Evolutionary conservation across 1,284 basidiomycete genomes (phyloP).

Genomic region (Leccinum fuscescens): DNA sequence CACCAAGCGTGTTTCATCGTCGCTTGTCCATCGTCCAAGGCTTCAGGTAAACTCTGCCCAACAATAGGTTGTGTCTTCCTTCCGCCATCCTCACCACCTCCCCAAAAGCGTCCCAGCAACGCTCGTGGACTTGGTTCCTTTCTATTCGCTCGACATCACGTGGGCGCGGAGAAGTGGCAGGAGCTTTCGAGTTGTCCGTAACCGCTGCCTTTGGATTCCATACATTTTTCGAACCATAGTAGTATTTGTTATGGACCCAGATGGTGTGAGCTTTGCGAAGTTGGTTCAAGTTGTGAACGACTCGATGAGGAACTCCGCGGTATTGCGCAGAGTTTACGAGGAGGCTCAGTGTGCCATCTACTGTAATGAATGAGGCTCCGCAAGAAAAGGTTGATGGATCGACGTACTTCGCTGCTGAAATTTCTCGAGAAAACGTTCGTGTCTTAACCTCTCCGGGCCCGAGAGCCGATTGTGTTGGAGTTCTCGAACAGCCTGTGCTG

Average conservation of each 20-base stretch:
- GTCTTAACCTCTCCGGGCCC: constrained; percentile 29
- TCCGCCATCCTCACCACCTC: constrained; percentile 35
- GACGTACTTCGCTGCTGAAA: constrained; percentile 52
- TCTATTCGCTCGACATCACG: constrained; percentile 17
- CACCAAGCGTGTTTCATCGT: not conserved
- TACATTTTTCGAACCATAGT: constrained; percentile 20
- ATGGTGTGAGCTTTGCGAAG: constrained; percentile 34
- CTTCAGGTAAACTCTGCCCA: constrained; percentile 31
- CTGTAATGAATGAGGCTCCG: constrained; percentile 28
- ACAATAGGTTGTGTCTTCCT: constrained; percentile 29
- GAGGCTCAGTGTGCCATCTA: constrained; percentile 56
- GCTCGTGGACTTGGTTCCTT: constrained; percentile 24
- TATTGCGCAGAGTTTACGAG: constrained; percentile 54
- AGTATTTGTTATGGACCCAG: constrained; percentile 26
- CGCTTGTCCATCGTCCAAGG: constrained; percentile 24
- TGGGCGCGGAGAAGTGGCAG: constrained; percentile 1
- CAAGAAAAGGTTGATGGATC: not conserved
- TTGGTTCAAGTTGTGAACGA: constrained; percentile 50
- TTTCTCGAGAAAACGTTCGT: constrained; percentile 42
- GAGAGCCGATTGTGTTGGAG: constrained; percentile 36
- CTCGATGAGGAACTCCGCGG: constrained; percentile 58
- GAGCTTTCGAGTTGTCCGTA: constrained; percentile 23
- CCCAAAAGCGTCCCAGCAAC: constrained; percentile 33
- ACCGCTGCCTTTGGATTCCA: constrained; percentile 48
- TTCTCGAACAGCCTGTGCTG: constrained; percentile 42